Evolutionary conservation across 768 basidiomycete genomes (phyloP).

Genomic region (Lactarius sanguifluus): DNA sequence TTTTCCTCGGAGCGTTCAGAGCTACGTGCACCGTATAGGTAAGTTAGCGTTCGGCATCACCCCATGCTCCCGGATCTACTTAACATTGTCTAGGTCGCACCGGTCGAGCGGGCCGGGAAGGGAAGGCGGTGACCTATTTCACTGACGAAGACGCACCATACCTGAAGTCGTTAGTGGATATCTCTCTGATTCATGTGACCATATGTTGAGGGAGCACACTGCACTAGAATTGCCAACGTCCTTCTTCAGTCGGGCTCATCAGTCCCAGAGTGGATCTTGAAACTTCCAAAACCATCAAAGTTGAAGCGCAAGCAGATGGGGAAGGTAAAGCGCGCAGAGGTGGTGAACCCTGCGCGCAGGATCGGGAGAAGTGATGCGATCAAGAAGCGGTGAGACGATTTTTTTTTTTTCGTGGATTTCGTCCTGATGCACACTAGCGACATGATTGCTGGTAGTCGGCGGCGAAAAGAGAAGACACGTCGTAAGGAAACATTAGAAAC

Average conservation of each 20-base stretch:
- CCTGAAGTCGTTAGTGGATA: slow-evolving; percentile 70
- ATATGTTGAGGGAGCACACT: slow-evolving; percentile 8
- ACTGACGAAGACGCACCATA: slow-evolving; percentile 91
- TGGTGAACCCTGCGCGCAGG: slow-evolving; percentile 65
- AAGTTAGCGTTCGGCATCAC: slow-evolving; percentile 23
- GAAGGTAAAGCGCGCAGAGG: slow-evolving; percentile 75
- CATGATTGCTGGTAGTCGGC: slow-evolving; percentile 29
- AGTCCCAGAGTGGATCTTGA: slow-evolving; percentile 94
- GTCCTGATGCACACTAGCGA: slow-evolving; percentile 27
- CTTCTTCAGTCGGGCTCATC: slow-evolving; percentile 86
- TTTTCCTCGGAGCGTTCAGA: slow-evolving; percentile 93
- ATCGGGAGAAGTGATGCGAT: slow-evolving; percentile 70
- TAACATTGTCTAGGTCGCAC: slow-evolving; percentile 67
- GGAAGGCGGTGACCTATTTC: slow-evolving; percentile 94
- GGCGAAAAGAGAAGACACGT: slow-evolving; percentile 75
- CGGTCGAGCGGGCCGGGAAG: slow-evolving; percentile 88
- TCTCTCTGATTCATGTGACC: slow-evolving; percentile 17
- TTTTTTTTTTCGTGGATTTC: neutral
- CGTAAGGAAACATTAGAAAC: neutral
- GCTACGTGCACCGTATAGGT: slow-evolving; percentile 96
- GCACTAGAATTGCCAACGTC: slow-evolving; percentile 87
- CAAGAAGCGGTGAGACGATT: slow-evolving; percentile 58
- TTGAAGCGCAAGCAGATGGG: slow-evolving; percentile 84
- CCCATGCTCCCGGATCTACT: neutral
- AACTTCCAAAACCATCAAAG: slow-evolving; percentile 90